A percentile compares a stretch with the other conserved stretches of the same genome.
Evolutionary conservation across 1,139 yeast genomes (phyloP).

Genomic region (Debaryomyces coudertii): DNA sequence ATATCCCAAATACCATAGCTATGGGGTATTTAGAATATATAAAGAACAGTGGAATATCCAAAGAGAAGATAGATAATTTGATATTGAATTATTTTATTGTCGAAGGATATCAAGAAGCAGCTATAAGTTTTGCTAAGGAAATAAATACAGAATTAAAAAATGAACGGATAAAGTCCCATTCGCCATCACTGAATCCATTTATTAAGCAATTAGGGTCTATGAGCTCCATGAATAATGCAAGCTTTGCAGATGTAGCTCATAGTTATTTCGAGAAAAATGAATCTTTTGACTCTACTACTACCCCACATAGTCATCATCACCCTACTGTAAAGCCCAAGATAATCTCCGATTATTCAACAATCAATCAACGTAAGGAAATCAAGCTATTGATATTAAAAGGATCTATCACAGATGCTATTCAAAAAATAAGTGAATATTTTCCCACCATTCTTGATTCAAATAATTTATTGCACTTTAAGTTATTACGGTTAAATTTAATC

Average conservation of each 20-base stretch:
- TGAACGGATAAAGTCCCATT: slow-evolving; percentile 7
- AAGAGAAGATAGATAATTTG: slow-evolving; percentile 45
- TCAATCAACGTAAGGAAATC: slow-evolving; percentile 50
- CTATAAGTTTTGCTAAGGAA: slow-evolving; percentile 52
- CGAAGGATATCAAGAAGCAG: slow-evolving; percentile 61
- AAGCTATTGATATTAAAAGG: slow-evolving; percentile 54
- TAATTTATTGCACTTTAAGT: slow-evolving; percentile 62
- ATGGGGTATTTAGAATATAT: slow-evolving; percentile 8
- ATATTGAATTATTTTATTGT: slow-evolving; percentile 58
- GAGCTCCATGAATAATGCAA: slow-evolving; percentile 17
- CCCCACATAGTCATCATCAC: background rate
- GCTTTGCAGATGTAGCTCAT: slow-evolving; percentile 21
- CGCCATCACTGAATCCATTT: slow-evolving; percentile 7
- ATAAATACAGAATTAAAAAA: slow-evolving; percentile 23
- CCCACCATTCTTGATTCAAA: slow-evolving; percentile 60
- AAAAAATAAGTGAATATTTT: slow-evolving; percentile 48
- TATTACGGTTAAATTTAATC: slow-evolving; percentile 60
- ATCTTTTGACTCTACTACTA: background rate
- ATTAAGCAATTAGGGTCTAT: slow-evolving; percentile 10
- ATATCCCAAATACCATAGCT: background rate
- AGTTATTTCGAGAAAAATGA: slow-evolving; percentile 17
- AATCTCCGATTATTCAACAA: slow-evolving; percentile 49
- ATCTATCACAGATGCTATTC: slow-evolving; percentile 49
- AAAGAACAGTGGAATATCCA: slow-evolving; percentile 19
- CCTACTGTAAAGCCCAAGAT: slow-evolving; percentile 16